Percentiles rank a stretch among this genome's conserved stretches.
phyloP scores from a whole-genome alignment of 2,329 filamentous ascomycete species.

The Nemania serpens region DNA sequence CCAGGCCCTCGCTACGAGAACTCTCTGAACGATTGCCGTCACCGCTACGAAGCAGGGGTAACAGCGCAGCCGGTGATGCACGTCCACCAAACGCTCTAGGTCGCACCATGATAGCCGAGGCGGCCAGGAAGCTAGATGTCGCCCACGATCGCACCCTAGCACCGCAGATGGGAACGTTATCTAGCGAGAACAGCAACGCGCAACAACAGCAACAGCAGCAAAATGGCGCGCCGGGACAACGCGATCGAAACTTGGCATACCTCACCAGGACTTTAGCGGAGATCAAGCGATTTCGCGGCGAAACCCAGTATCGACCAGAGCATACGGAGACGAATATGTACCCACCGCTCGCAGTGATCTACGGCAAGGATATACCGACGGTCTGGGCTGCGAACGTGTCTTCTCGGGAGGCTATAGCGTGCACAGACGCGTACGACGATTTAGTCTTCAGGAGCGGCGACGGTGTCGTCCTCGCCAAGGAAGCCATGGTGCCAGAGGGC shows the following conservation, averaged over 20 bases:
- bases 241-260: conserved; percentile 63
- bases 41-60: conserved; percentile 51
- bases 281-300: conserved; percentile 74
- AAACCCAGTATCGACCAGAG: conserved; percentile 65
- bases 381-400: conserved; percentile 80
- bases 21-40: conserved; percentile 50
- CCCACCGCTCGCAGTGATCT: conserved; percentile 81
- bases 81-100: conserved; percentile 29
- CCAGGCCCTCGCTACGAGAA: conserved; percentile 53
- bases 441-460: conserved; percentile 86
- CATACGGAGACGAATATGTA: conserved; percentile 73
- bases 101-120: conserved; percentile 34
- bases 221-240: conserved; percentile 40
- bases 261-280: conserved; percentile 74
- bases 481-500: conserved; percentile 82
- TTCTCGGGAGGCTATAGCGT: conserved; percentile 73
- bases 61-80: conserved; percentile 43
- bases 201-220: conserved; percentile 35
- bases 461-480: conserved; percentile 83
- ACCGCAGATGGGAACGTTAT: conserved; percentile 51
- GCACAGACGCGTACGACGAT: conserved; percentile 81
- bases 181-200: conserved; percentile 36
- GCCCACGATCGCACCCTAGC: conserved; percentile 48
- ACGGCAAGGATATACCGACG: conserved; percentile 84
- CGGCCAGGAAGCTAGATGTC: conserved; percentile 38